Conservation (phyloP, 805 yeast species). For the Zygosaccharomyces bisporus region DNA sequence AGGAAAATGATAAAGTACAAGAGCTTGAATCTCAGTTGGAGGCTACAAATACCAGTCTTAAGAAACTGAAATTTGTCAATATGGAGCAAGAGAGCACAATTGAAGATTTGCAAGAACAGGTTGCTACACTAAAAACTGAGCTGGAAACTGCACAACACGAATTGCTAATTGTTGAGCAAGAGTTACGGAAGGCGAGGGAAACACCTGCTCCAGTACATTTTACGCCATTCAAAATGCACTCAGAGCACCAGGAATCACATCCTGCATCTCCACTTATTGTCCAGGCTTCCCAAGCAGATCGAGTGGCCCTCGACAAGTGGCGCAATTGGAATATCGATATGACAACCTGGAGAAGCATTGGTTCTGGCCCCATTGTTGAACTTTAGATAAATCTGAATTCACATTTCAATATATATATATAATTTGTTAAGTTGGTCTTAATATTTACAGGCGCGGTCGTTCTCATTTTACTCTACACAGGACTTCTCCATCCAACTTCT, state of each 20-base stretch:
- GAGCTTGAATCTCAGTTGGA: slow-evolving; percentile 40
- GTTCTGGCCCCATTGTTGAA: slow-evolving; percentile 59
- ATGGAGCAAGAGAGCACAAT: slow-evolving; percentile 35
- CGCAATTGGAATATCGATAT: slow-evolving; percentile 83
- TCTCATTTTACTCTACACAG: slow-evolving; percentile 66
- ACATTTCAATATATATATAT: slow-evolving; percentile 11
- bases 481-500: slow-evolving; percentile 65
- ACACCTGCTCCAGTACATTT: slow-evolving; percentile 16
- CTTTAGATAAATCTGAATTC: slow-evolving; percentile 26
- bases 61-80: slow-evolving; percentile 33
- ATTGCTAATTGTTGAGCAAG: slow-evolving; percentile 20
- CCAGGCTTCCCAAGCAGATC: slow-evolving; percentile 40
- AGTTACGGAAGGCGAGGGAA: slow-evolving; percentile 28
- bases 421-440: slow-evolving; percentile 4
- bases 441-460: slow-evolving; percentile 7
- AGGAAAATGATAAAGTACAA: slow-evolving; percentile 36
- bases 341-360: slow-evolving; percentile 73
- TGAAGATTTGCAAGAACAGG: slow-evolving; percentile 38
- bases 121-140: slow-evolving; percentile 34
- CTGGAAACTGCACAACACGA: slow-evolving; percentile 28
- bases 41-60: slow-evolving; percentile 34
- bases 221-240: slow-evolving; percentile 18
- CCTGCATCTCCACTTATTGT: not conserved
- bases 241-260: slow-evolving; percentile 17
- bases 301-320: slow-evolving; percentile 66